Percentiles rank a stretch among this genome's conserved stretches.
These are phyloP conservation scores for Fraxinus angustifolia DNA, from an alignment of 305 asterid genomes.

Conservation along the genomic window DNA sequence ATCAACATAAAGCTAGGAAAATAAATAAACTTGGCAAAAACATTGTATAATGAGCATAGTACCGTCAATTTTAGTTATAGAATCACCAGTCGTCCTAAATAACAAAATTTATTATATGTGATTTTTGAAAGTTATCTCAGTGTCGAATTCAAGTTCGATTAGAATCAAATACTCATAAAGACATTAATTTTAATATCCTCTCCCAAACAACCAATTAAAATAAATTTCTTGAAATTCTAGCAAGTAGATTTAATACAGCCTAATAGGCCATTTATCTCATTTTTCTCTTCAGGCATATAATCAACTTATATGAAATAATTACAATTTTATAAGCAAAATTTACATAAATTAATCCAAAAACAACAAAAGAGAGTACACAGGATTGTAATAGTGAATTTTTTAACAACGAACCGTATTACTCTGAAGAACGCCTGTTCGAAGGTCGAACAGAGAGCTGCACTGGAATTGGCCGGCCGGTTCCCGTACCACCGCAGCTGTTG, in stretches of 20 bases:
- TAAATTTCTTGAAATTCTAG: background rate
- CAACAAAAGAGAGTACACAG: background rate
- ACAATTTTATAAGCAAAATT: background rate
- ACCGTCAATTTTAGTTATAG: background rate
- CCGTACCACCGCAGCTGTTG: constrained; percentile 75
- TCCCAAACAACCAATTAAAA: background rate
- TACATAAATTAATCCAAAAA: constrained; percentile 19
- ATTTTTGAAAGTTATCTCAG: background rate
- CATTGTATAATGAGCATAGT: background rate
- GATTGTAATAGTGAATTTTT: background rate
- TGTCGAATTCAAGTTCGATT: background rate
- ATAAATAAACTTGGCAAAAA: too few relatives aligned
- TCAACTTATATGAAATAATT: background rate
- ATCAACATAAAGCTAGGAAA: background rate
- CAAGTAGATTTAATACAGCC: background rate
- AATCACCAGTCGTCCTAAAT: background rate
- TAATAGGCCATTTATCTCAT: background rate
- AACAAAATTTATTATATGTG: background rate
- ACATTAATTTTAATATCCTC: background rate
- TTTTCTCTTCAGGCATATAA: background rate
- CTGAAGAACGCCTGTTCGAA: constrained; percentile 43
- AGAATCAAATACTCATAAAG: background rate
- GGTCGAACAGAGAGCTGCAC: constrained; percentile 65
- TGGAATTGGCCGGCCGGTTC: constrained; percentile 89
- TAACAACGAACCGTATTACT: background rate